Evolutionary conservation across 2,329 filamentous ascomycete species (phyloP), one percentile per base, ranked within the genome.

Genomic region (Cladophialophora psammophila): DNA sequence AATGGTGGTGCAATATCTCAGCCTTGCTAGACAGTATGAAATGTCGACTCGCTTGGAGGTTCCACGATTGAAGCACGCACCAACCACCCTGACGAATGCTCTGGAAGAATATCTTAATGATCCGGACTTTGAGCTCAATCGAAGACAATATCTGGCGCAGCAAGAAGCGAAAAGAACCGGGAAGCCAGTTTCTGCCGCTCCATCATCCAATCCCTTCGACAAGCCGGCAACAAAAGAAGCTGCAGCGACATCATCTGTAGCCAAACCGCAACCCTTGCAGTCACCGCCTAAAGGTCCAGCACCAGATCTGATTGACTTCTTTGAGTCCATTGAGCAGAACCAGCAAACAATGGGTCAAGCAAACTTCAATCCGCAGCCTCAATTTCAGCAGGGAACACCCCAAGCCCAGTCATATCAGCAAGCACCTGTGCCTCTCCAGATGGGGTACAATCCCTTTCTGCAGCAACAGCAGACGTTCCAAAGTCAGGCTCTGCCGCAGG

Each of bases 21-120:
- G 90, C 73, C 86, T 94, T 52, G 95, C 95, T 53, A 88, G 94
- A 69, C 91, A 95, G 76, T 95, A 94, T 76, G 93, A 98, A 80
- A 90, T 94, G 76, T 92, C 94, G 70, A 99, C 95, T 5, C 86
- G 94, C 68, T 87, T 99, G 45, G 93, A 97, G 75, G 96, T 99
- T 7, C 95, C 95, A 9, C 97, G 97, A 81, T 86, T 99, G 72
- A 98, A 97, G 81, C 95, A 99, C 77, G 95, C 95, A 5, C 96
- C 95, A 0, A 94, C 96, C 1, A 96, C 95, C 76, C 81, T 99
- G 60, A 92, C 92, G 15, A 90, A 90, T 32, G 93, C 96, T 64
- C 85, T 99, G 32, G 93, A 98, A 77, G 95, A 99, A 73, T 98
- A 99, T 76, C 83, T 99, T 54, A 90, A 94, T 70, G 95, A 99